Evolutionary conservation across 2,329 filamentous ascomycete genomes (phyloP).

Genomic region (Trichoderma afroharzianum): DNA sequence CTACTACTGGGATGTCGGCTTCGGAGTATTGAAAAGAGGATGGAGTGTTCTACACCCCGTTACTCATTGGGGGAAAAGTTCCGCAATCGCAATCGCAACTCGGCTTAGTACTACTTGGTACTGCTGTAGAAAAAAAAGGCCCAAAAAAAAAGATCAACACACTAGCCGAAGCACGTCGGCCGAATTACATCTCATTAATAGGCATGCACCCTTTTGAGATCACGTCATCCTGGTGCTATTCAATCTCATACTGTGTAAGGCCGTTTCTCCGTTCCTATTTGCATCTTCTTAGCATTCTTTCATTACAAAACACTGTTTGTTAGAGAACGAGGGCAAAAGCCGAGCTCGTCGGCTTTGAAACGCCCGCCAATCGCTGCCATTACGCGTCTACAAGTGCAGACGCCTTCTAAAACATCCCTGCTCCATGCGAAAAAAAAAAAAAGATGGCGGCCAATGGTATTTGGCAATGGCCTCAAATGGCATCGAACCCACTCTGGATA

Average conservation of each 20-base stretch:
- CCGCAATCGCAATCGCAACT: background rate
- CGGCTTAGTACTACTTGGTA: background rate
- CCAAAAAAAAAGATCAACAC: background rate
- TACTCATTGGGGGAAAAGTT: slow-evolving; percentile 9
- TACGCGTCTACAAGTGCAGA: slow-evolving; percentile 2
- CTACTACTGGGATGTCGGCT: background rate
- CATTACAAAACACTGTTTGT: background rate
- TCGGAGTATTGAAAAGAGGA: slow-evolving; percentile 9
- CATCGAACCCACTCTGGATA: slow-evolving; percentile 22
- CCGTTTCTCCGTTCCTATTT: background rate
- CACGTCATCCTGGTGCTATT: slow-evolving; percentile 5
- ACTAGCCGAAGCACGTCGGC: background rate
- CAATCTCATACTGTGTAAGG: slow-evolving; percentile 3
- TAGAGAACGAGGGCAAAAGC: background rate
- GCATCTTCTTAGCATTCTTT: background rate
- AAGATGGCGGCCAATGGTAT: slow-evolving; percentile 9
- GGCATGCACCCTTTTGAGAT: background rate
- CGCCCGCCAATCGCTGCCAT: background rate
- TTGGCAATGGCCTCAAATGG: slow-evolving; percentile 14
- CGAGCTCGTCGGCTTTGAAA: background rate
- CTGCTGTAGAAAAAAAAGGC: background rate
- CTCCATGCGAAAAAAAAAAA: slow-evolving; percentile 1
- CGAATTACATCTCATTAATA: background rate
- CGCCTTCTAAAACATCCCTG: slow-evolving; percentile 7
- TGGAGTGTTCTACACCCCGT: background rate